Evolutionary conservation across 768 basidiomycete species (phyloP).

Genomic region (Panellus pusillus): DNA sequence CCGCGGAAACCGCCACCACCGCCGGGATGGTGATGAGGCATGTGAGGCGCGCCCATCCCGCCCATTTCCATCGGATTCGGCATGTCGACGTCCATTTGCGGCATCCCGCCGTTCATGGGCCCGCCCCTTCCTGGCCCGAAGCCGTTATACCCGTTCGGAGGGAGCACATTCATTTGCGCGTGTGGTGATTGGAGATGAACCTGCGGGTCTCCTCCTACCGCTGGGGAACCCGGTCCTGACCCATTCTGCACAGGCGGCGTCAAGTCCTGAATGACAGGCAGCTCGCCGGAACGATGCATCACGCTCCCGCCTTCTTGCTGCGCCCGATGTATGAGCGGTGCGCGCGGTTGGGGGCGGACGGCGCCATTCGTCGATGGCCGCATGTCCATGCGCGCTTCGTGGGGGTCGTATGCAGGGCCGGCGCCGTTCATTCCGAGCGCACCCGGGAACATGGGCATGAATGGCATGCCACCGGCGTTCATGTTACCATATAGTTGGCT

Average conservation of each 20-base stretch:
- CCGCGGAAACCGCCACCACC: constrained; percentile 30
- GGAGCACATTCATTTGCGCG: constrained; percentile 12
- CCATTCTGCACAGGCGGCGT: constrained; percentile 54
- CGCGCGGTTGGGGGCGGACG: constrained; percentile 45
- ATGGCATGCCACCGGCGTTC: constrained; percentile 48
- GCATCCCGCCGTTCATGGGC: constrained; percentile 24
- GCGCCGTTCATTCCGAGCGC: constrained; percentile 50
- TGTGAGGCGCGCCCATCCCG: constrained; percentile 27
- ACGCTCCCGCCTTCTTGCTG: constrained; percentile 53
- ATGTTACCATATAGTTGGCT: constrained; percentile 54
- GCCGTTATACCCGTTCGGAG: constrained; percentile 11
- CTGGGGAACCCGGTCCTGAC: constrained; percentile 25
- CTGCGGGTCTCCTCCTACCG: constrained; percentile 21
- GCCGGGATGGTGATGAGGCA: constrained; percentile 21
- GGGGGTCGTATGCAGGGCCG: constrained; percentile 68
- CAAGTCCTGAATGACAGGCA: constrained; percentile 82
- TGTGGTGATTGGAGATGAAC: constrained; percentile 20
- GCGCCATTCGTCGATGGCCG: constrained; percentile 45
- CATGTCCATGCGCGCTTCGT: constrained; percentile 81
- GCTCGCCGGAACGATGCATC: constrained; percentile 60
- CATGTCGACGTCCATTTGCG: constrained; percentile 34
- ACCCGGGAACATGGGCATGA: constrained; percentile 68
- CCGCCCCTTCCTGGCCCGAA: constrained; percentile 23
- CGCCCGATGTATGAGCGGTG: constrained; percentile 56
- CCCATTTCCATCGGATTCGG: constrained; percentile 31